Evolutionary conservation across 805 yeast genomes (phyloP).

Genomic region (Kodamaea sagamina): DNA sequence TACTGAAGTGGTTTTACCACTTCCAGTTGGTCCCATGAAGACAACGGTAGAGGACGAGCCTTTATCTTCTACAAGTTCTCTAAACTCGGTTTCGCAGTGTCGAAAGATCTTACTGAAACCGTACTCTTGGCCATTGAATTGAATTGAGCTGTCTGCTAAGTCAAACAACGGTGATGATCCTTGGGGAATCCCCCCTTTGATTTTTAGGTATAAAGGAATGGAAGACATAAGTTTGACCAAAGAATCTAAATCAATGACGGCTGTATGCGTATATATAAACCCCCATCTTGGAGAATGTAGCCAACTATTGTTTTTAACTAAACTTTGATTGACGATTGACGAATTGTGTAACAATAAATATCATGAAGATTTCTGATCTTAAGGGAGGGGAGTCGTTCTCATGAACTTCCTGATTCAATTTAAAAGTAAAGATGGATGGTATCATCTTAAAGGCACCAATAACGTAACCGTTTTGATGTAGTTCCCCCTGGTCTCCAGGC

Average conservation of each 20-base stretch:
- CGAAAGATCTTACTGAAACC: slow-evolving; percentile 24
- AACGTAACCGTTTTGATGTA: too few species aligned
- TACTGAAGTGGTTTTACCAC: slow-evolving; percentile 36
- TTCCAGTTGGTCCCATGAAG: slow-evolving; percentile 33
- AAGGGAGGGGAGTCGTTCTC: too few species aligned
- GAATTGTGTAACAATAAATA: slow-evolving; percentile 1
- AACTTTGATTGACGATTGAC: slow-evolving; percentile 1
- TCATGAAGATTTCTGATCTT: background rate
- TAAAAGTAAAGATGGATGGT: too few species aligned
- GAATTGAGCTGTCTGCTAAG: slow-evolving; percentile 18
- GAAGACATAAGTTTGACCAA: slow-evolving; percentile 1
- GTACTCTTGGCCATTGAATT: slow-evolving; percentile 22
- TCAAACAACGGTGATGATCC: slow-evolving; percentile 2
- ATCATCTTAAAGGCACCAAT: too few species aligned
- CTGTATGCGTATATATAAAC: background rate
- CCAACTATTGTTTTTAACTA: background rate
- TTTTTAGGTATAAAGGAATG: slow-evolving; percentile 30
- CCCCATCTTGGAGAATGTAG: background rate
- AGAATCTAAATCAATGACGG: background rate
- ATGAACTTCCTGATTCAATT: too few species aligned
- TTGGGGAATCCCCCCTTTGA: slow-evolving; percentile 19
- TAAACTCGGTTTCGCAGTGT: background rate
- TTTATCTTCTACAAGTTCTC: slow-evolving; percentile 7
- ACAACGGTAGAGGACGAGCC: slow-evolving; percentile 17
- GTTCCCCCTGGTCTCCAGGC: too few species aligned